Base-by-base conservation (phyloP, 2,329 filamentous ascomycete species). In the Colletotrichum eremochloae region DNA sequence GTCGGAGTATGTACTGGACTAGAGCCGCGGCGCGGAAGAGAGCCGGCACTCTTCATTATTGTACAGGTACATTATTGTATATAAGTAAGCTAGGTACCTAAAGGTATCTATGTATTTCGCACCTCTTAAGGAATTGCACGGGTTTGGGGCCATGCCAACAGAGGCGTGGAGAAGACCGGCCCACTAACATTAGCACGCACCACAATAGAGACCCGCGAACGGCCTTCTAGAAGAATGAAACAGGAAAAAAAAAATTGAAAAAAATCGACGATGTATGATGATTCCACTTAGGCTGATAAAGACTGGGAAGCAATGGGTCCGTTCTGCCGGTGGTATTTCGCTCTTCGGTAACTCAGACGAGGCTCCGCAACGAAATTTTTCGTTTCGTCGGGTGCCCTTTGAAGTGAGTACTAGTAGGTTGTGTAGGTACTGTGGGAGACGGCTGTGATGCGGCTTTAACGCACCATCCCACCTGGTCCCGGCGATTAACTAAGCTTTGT, bases 401-500 rank as follows among this genome's bases (percentile, higher is more conserved):
- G 60, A 29, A 15, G 42, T 40, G 14, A 40, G 9, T 40, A 40
- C 9, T 12, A 5, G 40, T 42, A 15, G 40, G 40, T 8, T 9
- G 15, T 11, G 20, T 14, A 38, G n/a, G 7, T 44, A 33, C n/a
- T 8, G 33, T 50, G 36, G 67, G 67, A 46, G 56, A 62, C 40
- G 61, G 42, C 29, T 36, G 60, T 29, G 5, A 14, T 40, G 38
- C 56, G 36, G 15, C 31, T 65, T 65, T 40, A 53, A 48, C 52
- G 7, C 12, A 29, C 40, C 52, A 64, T 63, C 55, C 63, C 68
- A 67, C 63, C 48, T 38, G 38, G 31, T n/a, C 33, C 68, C 63
- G 63, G 56, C 57, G 63, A 68, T 67, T 57, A 50, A 52, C 56
- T 68, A 71, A 71, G 68, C 68, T 71, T 57, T 55, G 63, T n/a